Percentiles rank a stretch among this genome's conserved stretches.
Conservation (phyloP, 208 protist genomes). For the Leptomonas seymouri region DNA sequence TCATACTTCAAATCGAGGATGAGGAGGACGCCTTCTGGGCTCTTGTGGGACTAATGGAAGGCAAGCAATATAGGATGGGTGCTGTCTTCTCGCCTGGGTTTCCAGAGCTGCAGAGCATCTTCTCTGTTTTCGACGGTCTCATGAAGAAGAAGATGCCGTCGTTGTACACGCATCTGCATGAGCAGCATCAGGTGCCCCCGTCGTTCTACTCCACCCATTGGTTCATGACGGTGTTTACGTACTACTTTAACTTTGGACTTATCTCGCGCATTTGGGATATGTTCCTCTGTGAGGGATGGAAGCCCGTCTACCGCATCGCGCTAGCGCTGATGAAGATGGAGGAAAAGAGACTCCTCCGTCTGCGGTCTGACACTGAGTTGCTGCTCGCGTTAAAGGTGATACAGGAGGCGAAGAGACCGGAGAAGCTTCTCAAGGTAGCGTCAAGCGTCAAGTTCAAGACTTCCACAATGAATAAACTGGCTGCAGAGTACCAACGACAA, state of each 20-base stretch:
- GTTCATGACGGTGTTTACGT: conserved; percentile 90
- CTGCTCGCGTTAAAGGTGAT: conserved; percentile 64
- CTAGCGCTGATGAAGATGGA: conserved; percentile 79
- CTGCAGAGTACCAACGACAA: conserved; percentile 26
- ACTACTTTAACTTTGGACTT: conserved; percentile 81
- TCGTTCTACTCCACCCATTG: conserved; percentile 82
- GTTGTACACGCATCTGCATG: conserved; percentile 42
- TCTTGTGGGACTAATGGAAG: conserved; percentile 85
- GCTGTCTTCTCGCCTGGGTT: conserved; percentile 78
- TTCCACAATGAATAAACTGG: conserved; percentile 30
- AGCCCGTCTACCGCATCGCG: conserved; percentile 85
- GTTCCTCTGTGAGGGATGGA: conserved; percentile 94
- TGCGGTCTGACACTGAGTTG: conserved; percentile 53
- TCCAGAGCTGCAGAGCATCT: conserved; percentile 64
- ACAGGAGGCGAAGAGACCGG: conserved; percentile 65
- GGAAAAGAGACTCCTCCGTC: conserved; percentile 39
- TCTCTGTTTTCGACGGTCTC: conserved; percentile 73
- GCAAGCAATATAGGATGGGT: conserved; percentile 58
- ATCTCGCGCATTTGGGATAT: conserved; percentile 91
- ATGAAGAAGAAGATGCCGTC: conserved; percentile 50
- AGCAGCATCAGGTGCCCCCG: conserved; percentile 38
- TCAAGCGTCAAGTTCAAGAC: conserved; percentile 81
- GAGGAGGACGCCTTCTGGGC: conserved; percentile 90
- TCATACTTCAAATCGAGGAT: conserved; percentile 75
- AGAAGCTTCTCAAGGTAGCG: conserved; percentile 51